Conservation (phyloP, 1,284 basidiomycete genomes). For the Xanthoconium separans region DNA sequence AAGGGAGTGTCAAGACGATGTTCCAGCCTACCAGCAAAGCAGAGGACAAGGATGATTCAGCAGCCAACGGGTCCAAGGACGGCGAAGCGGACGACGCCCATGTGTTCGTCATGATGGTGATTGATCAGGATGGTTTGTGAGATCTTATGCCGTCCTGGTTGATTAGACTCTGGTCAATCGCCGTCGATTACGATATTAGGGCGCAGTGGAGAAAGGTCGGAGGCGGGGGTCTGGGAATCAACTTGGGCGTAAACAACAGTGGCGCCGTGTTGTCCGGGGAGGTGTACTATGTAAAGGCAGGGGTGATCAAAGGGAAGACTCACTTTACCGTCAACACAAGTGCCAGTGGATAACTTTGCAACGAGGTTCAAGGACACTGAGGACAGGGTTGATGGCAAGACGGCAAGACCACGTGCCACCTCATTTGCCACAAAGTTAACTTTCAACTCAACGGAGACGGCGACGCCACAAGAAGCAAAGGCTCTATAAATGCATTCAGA, state of each 20-base stretch:
- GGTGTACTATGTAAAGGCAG: too few relatives aligned
- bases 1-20: constrained; percentile 6
- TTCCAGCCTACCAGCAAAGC: constrained; percentile 11
- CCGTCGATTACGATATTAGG: constrained; percentile 22
- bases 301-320: too few relatives aligned
- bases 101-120: constrained; percentile 5
- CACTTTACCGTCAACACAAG: too few relatives aligned
- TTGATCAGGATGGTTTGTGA: neutral
- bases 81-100: constrained; percentile 9
- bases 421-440: neutral
- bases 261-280: neutral
- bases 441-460: neutral
- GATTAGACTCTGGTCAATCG: constrained; percentile 9
- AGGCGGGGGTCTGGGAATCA: neutral
- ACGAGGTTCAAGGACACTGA: too few relatives aligned
- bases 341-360: too few relatives aligned
- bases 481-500: constrained; percentile 22
- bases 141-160: neutral
- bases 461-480: constrained; percentile 5
- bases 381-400: too few relatives aligned
- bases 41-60: constrained; percentile 5
- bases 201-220: constrained; percentile 23
- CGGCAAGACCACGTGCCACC: neutral
- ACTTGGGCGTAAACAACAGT: constrained; percentile 2
- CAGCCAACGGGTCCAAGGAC: constrained; percentile 1